Percentiles rank a stretch among this genome's conserved stretches.
phyloP scores from a whole-genome alignment of 345 rosid genomes.

The Leavenworthia alabamica region DNA sequence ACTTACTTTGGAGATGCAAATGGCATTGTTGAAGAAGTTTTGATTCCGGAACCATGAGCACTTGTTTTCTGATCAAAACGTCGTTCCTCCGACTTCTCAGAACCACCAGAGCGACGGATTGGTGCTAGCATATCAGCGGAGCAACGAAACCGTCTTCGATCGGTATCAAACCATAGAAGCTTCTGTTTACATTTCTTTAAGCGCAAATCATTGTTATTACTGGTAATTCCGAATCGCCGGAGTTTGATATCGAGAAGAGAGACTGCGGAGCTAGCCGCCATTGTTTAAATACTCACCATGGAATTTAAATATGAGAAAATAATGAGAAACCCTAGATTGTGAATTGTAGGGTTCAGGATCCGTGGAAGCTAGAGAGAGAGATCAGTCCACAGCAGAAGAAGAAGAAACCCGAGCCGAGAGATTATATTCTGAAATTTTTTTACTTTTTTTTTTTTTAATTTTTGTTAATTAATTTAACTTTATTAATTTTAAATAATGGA shows the following conservation, averaged over 20 bases:
- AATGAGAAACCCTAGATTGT: constrained; percentile 23
- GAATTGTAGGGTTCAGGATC: not conserved
- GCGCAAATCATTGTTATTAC: constrained; percentile 25
- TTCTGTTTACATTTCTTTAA: constrained; percentile 34
- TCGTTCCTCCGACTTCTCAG: constrained; percentile 54
- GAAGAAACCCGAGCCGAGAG: not conserved
- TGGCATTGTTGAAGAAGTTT: constrained; percentile 54
- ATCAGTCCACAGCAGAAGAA: not conserved
- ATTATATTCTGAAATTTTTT: not conserved
- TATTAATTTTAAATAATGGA: too few species aligned
- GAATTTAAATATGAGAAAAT: not conserved
- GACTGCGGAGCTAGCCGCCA: constrained; percentile 61
- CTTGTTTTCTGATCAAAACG: constrained; percentile 46
- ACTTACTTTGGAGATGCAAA: constrained; percentile 76
- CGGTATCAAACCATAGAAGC: constrained; percentile 19
- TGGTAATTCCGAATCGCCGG: constrained; percentile 11
- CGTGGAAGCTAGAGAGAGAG: constrained; percentile 2
- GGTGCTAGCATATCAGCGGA: constrained; percentile 58
- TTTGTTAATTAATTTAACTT: not conserved
- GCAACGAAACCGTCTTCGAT: constrained; percentile 34
- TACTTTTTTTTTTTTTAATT: not conserved
- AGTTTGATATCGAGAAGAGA: constrained; percentile 56
- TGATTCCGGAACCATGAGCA: constrained; percentile 46
- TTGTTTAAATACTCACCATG: constrained; percentile 47
- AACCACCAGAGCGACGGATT: constrained; percentile 34